Base-by-base conservation (phyloP, 148 eudicot species). In the Diospyros kaki region DNA sequence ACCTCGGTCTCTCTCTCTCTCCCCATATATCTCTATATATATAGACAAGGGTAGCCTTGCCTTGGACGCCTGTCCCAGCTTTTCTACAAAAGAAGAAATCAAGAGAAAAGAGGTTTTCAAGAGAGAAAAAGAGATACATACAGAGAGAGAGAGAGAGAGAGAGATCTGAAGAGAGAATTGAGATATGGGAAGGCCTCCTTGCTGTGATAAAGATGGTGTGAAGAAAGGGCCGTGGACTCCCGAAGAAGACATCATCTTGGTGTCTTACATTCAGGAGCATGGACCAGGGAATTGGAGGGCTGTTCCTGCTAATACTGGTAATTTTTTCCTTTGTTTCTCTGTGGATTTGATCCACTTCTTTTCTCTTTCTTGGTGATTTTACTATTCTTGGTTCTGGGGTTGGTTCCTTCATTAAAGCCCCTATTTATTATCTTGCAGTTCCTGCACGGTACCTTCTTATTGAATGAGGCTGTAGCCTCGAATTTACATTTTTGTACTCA, bases 171-270 rank as follows among this genome's bases (percentile, higher is more conserved):
- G 46, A 72, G 53, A 76, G 54, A 45, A 13, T n/a, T n/a, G n/a
- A 59, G 69, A 66, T 58, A 75, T 93, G 96, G 98, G 89, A 41
- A 93, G 96, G 69, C 93, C 96, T 54, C 98, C 98, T 70, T 91
- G 98, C 79, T 89, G 96, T 76, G 98, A 89, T 40, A 89, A 89
- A 80, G 58, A 77, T 18, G 98, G 98, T 28, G 86, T 93, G 76
- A 93, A 93, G 79, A 93, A 93, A 79, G 98, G 98, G 64, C 96
- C 98, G 48, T 93, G 98, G 98, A 93, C 98, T 14, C 98, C 96
- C 0, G 98, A 93, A 68, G 98, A 93, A 77, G 98, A 93, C 73
- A 91, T 93, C 76, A 75, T 87, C 64, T 73, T 93, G 58, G 98
- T 93, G n/a, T 86, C 96, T 72, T 91, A 91, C 83, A 86, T 93